These are phyloP conservation scores for Candida pini DNA, from an alignment of 805 yeast genomes.

Conservation along the genomic window DNA sequence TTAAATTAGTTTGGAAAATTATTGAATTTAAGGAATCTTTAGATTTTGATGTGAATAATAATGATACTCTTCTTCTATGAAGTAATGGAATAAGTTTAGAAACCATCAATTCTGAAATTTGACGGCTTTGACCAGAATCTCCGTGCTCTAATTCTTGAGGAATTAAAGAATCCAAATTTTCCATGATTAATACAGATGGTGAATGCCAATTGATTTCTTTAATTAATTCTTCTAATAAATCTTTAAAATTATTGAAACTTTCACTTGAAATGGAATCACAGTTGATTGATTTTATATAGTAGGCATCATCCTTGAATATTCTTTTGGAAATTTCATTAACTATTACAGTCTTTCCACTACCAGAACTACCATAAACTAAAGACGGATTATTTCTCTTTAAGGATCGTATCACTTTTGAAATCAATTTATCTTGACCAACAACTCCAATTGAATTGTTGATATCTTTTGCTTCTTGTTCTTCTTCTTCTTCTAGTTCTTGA, in stretches of 20 bases:
- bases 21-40: slow-evolving; percentile 59
- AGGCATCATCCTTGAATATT: slow-evolving; percentile 36
- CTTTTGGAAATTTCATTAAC: slow-evolving; percentile 35
- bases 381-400: slow-evolving; percentile 44
- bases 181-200: slow-evolving; percentile 71
- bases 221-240: slow-evolving; percentile 46
- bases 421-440: slow-evolving; percentile 51
- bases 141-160: slow-evolving; percentile 56
- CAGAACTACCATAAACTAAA: slow-evolving; percentile 66
- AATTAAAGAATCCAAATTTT: slow-evolving; percentile 69
- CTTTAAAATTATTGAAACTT: slow-evolving; percentile 38
- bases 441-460: slow-evolving; percentile 19
- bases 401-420: slow-evolving; percentile 35
- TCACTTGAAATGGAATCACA: slow-evolving; percentile 58
- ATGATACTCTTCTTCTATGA: slow-evolving; percentile 44
- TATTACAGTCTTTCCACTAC: slow-evolving; percentile 73
- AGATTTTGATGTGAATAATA: slow-evolving; percentile 59
- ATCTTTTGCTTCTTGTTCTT: background rate
- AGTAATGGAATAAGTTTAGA: slow-evolving; percentile 37
- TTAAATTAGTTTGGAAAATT: slow-evolving; percentile 61
- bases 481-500: slow-evolving; percentile 5
- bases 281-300: slow-evolving; percentile 40
- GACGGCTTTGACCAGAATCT: slow-evolving; percentile 57
- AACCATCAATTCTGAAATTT: slow-evolving; percentile 56
- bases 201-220: slow-evolving; percentile 54